phyloP scores from a whole-genome alignment of 2,329 filamentous ascomycete species.

The Fusarium anguioides region DNA sequence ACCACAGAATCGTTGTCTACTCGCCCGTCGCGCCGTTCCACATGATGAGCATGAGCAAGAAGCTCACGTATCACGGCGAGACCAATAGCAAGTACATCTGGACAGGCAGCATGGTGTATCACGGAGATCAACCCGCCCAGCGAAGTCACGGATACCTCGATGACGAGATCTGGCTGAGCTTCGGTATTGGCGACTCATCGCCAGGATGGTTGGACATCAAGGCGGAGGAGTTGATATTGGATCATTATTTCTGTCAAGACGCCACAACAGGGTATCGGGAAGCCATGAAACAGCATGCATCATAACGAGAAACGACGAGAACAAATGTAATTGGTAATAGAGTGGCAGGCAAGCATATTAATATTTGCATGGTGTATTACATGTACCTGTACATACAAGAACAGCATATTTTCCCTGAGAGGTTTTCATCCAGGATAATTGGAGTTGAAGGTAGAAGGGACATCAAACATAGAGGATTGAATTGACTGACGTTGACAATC shows the following conservation, averaged over 20 bases:
- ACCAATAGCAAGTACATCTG: conserved; percentile 38
- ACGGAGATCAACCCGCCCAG: conserved; percentile 18
- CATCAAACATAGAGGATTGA: neutral
- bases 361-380: conserved; percentile 12
- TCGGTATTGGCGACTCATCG: conserved; percentile 38
- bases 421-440: neutral
- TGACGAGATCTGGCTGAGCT: conserved; percentile 41
- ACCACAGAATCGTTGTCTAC: conserved; percentile 40
- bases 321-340: conserved; percentile 34
- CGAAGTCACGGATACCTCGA: conserved; percentile 35
- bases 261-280: conserved; percentile 19
- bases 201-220: conserved; percentile 39
- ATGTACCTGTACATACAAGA: neutral
- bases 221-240: conserved; percentile 34
- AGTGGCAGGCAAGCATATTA: conserved; percentile 11
- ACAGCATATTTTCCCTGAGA: conserved; percentile 5
- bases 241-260: conserved; percentile 37
- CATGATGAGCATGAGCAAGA: conserved; percentile 42
- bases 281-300: conserved; percentile 28
- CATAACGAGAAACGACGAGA: conserved; percentile 30
- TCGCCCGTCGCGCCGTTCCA: conserved; percentile 29
- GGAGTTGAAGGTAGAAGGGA: conserved; percentile 25
- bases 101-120: conserved; percentile 42
- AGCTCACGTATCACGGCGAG: conserved; percentile 40
- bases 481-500: neutral